Base-by-base conservation (phyloP, 352 stramenopile genomes). In the Phytophthora sojae region DNA sequence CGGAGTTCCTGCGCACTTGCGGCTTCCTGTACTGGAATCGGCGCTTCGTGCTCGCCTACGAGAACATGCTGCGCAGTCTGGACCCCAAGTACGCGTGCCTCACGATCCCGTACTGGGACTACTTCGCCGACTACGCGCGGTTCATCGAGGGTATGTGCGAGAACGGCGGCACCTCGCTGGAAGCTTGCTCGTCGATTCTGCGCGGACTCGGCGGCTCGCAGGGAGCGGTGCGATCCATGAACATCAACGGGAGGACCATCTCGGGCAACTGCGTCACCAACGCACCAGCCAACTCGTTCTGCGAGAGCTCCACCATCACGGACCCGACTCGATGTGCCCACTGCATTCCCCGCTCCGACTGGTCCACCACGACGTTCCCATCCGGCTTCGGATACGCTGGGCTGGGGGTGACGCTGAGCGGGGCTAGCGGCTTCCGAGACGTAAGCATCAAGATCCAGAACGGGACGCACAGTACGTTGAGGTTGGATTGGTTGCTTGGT, bases 51-150 rank as follows among this genome's bases (percentile, higher is more conserved):
- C 73, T 92, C 47, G 87, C 79, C 42, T 92, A 92, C 71, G 87
- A 95, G 60, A 85, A 82, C 47, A 93, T 93, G 85, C 74, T 95
- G 32, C 87, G 87, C 47, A 89, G 75, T 60, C 75, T 94, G 0
- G 83, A 68, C 12, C 61, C 83, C 0, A 77, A 65, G 19, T 95
- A 82, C 62, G 85, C 82, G 14, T 93, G 84, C 49, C 37, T 95
- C 25, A 94, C 85, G 26, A 76, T 93, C 23, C 86, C 88, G 23
- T 95, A 94, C 71, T 95, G 85, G 85, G 82, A 95, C 73, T 89
- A 89, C 59, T 85, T 86, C 26, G 79, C 79, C 2, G 80, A 89
- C 61, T 85, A 83, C 55, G 63, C 76, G 5, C 66, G 68, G 19
- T 69, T 75, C 6, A 23, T 85, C 1, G 60, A 64, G 23, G 44